Percentiles rank a stretch among this genome's conserved stretches.
phyloP scores from a whole-genome alignment of 352 stramenopile species.

The Globisporangium acanthophoron region DNA sequence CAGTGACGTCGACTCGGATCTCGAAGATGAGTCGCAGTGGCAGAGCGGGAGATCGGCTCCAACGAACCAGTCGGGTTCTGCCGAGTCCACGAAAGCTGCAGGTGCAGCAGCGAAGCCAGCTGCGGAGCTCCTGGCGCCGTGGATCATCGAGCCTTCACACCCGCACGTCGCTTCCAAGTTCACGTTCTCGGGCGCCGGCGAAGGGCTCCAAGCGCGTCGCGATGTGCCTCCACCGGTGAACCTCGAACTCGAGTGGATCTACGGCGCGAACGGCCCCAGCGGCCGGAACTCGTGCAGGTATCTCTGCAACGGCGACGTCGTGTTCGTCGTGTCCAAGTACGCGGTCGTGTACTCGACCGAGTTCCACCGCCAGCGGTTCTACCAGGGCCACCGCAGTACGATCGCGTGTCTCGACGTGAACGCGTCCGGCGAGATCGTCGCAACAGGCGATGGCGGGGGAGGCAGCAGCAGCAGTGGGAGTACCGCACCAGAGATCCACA shows the following conservation, averaged over 20 bases:
- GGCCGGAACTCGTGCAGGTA: conserved; percentile 45
- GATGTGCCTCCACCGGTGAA: conserved; percentile 55
- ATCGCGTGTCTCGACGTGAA: conserved; percentile 68
- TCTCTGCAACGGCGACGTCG: conserved; percentile 45
- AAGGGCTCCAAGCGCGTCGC: neutral
- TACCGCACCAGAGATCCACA: conserved; percentile 44
- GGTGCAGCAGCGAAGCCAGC: neutral
- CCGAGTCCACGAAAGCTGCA: neutral
- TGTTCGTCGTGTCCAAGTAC: conserved; percentile 74
- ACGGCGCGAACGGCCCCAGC: conserved; percentile 47
- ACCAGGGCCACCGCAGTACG: conserved; percentile 46
- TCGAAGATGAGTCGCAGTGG: conserved; percentile 39
- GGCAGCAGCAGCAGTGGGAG: conserved; percentile 15
- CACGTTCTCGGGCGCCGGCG: conserved; percentile 1
- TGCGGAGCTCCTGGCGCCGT: conserved; percentile 20
- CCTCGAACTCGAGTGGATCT: conserved; percentile 71
- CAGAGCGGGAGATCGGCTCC: neutral
- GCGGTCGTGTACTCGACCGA: conserved; percentile 63
- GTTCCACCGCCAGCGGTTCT: conserved; percentile 65
- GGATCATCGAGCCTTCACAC: conserved; percentile 42
- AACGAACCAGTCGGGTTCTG: too few relatives aligned
- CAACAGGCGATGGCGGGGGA: conserved; percentile 32
- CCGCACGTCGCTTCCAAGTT: conserved; percentile 1
- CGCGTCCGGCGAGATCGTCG: conserved; percentile 49
- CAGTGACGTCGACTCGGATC: conserved; percentile 72